phyloP scores from a whole-genome alignment of 371 early-diverging fungal genomes.

The Mucor circinelloides region DNA sequence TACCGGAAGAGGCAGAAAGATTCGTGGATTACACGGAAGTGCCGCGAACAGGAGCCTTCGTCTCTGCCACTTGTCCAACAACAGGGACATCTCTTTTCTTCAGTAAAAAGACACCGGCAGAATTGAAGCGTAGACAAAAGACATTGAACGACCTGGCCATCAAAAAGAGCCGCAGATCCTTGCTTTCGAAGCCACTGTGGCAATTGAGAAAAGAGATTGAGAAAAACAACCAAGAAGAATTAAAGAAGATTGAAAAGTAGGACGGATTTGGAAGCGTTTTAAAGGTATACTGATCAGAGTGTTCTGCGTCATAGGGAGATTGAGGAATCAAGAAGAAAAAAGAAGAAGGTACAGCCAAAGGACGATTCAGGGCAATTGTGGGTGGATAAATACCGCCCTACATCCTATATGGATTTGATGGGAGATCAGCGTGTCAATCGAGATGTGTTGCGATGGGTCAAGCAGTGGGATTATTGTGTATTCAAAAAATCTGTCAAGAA shows the following conservation, averaged over 20 bases:
- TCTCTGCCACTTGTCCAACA: slow-evolving; percentile 29
- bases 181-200: slow-evolving; percentile 39
- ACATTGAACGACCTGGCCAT: slow-evolving; percentile 10
- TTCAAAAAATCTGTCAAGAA: slow-evolving; percentile 58
- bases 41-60: slow-evolving; percentile 24
- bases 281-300: slow-evolving; percentile 31
- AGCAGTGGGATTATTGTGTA: slow-evolving; percentile 96
- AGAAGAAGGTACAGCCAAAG: slow-evolving; percentile 22
- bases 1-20: not conserved
- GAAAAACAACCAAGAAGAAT: slow-evolving; percentile 6
- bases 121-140: slow-evolving; percentile 11
- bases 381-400: slow-evolving; percentile 93
- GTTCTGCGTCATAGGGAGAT: slow-evolving; percentile 53
- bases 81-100: slow-evolving; percentile 57
- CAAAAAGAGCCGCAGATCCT: not conserved
- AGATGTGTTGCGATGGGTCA: slow-evolving; percentile 90
- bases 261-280: not conserved
- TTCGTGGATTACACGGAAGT: slow-evolving; percentile 13
- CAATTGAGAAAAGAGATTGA: slow-evolving; percentile 31
- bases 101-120: slow-evolving; percentile 28
- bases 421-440: slow-evolving; percentile 91
- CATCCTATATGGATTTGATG: slow-evolving; percentile 84
- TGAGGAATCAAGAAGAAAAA: slow-evolving; percentile 37
- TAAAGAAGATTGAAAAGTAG: slow-evolving; percentile 25
- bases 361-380: slow-evolving; percentile 56